Conservation (phyloP, 495 filamentous ascomycete genomes). For the Tuber melanosporum region DNA sequence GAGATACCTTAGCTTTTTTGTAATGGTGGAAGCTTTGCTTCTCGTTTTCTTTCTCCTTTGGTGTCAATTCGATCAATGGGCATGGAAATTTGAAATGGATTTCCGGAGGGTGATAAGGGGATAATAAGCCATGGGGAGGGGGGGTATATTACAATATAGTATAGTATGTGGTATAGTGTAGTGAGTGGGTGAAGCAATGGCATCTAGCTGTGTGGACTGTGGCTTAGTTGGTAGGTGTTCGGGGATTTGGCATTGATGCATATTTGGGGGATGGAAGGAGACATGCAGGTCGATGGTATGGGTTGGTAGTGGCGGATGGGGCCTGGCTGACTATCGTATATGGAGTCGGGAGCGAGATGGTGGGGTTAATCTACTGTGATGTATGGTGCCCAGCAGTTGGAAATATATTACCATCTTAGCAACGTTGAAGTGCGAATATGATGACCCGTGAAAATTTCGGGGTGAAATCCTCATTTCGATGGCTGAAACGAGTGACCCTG, state of each 20-base stretch:
- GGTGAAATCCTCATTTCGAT: background rate
- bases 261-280: background rate
- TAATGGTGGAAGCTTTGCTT: background rate
- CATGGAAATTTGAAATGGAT: background rate
- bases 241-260: background rate
- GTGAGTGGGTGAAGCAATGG: background rate
- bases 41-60: background rate
- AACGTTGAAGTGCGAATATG: background rate
- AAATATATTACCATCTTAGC: background rate
- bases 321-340: background rate
- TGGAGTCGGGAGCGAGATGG: background rate
- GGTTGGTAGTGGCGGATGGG: background rate
- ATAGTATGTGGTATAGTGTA: background rate
- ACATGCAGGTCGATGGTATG: background rate
- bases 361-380: background rate
- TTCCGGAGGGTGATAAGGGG: conserved; percentile 2
- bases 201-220: background rate
- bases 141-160: background rate
- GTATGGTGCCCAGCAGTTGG: background rate
- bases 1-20: conserved; percentile 4
- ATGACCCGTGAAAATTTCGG: background rate
- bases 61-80: background rate
- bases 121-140: background rate
- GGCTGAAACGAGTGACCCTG: background rate
- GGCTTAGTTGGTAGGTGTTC: background rate